A percentile compares a stretch with the other conserved stretches of the same genome.
Conservation (phyloP, 306 rosid species). For the Comarum palustre region DNA sequence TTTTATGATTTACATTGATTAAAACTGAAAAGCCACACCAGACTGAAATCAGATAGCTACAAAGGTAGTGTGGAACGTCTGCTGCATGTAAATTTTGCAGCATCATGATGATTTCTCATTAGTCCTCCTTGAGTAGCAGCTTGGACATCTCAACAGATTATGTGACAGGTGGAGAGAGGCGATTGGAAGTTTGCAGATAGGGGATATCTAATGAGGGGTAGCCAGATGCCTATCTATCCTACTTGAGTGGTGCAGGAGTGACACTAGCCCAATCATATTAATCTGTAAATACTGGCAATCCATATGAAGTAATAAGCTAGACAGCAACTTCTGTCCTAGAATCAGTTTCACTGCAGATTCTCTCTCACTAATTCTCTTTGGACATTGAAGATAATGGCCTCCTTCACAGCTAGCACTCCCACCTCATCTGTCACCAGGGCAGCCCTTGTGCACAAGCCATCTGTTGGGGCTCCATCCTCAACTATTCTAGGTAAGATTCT, state of each 20-base stretch:
- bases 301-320: conserved; percentile 27
- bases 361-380: conserved; percentile 20
- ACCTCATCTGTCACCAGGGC: conserved; percentile 51
- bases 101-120: not conserved
- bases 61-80: not conserved
- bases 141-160: conserved; percentile 26
- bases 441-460: conserved; percentile 48
- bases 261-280: conserved; percentile 34
- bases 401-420: conserved; percentile 56
- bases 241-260: conserved; percentile 43
- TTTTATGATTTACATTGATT: not conserved
- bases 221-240: conserved; percentile 35
- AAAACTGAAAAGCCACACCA: not conserved
- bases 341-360: conserved; percentile 7
- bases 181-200: conserved; percentile 55
- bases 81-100: not conserved
- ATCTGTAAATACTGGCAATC: conserved; percentile 18
- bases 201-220: conserved; percentile 52
- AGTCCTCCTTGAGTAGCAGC: not conserved
- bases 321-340: not conserved
- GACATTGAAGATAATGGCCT: conserved; percentile 53
- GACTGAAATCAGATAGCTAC: not conserved
- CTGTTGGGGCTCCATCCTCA: conserved; percentile 51
- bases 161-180: conserved; percentile 47
- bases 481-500: conserved; percentile 56